phyloP scores from a whole-genome alignment of 306 rosid genomes.

The Cucurbita moschata region DNA sequence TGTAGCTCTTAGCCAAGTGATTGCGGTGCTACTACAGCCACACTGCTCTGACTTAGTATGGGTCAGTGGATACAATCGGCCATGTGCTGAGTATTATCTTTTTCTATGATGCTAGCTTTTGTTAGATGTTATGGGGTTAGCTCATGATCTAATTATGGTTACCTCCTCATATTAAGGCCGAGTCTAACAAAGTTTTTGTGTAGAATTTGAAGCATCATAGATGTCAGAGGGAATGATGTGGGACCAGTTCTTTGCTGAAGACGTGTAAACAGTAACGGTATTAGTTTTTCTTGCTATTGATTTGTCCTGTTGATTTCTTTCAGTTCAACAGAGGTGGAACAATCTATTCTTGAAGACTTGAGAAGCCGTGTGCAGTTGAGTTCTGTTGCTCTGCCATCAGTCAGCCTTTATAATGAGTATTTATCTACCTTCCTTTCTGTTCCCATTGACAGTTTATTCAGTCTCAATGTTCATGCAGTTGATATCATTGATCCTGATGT shows the following conservation, averaged over 20 bases:
- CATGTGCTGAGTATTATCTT: not conserved
- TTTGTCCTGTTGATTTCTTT: conserved; percentile 18
- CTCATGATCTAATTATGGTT: not conserved
- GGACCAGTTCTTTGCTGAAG: not conserved
- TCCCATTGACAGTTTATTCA: not conserved
- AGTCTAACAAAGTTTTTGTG: not conserved
- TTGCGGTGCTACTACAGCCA: not conserved
- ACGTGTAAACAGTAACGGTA: not conserved
- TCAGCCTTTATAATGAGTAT: conserved; percentile 88
- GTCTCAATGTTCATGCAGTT: conserved; percentile 10
- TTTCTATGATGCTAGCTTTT: not conserved
- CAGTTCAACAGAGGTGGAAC: conserved; percentile 84
- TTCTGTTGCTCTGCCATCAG: conserved; percentile 75
- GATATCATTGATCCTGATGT: conserved; percentile 11
- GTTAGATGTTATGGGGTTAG: not conserved
- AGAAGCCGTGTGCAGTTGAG: conserved; percentile 95
- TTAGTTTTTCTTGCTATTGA: not conserved
- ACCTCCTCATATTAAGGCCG: not conserved
- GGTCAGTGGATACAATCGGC: not conserved
- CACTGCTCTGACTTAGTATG: not conserved
- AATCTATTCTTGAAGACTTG: conserved; percentile 86
- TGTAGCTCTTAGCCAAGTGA: not conserved
- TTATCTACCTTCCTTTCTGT: not conserved
- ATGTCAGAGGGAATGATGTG: not conserved
- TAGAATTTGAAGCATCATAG: not conserved